Conservation (phyloP, 2,329 filamentous ascomycete genomes). For the Aspergillus unguis region DNA sequence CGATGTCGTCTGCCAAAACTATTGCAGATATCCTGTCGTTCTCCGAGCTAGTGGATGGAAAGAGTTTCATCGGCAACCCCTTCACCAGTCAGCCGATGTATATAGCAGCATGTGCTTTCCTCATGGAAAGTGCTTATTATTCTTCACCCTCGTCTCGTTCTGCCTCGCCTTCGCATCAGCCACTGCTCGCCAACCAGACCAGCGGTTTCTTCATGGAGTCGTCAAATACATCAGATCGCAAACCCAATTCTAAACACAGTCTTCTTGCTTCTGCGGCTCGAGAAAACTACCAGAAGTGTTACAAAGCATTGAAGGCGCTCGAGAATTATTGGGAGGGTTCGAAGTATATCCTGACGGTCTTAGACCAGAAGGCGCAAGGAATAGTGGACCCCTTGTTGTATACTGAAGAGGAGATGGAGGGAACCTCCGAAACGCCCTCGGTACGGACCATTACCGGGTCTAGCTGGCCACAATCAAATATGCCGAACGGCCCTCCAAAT, state of each 20-base stretch:
- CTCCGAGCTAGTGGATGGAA: conserved; percentile 78
- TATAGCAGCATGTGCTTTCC: conserved; percentile 82
- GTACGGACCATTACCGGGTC: conserved; percentile 51
- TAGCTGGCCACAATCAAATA: conserved; percentile 45
- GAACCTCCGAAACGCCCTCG: conserved; percentile 56
- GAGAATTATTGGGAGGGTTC: conserved; percentile 83
- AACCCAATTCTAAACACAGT: conserved; percentile 60
- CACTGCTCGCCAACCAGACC: conserved; percentile 30
- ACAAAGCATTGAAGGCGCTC: conserved; percentile 76
- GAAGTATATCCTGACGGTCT: conserved; percentile 78
- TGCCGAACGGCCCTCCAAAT: conserved; percentile 32
- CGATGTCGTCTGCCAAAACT: conserved; percentile 87
- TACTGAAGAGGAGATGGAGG: conserved; percentile 72
- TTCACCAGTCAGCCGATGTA: conserved; percentile 91
- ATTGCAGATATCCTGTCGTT: conserved; percentile 87
- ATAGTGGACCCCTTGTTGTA: conserved; percentile 71
- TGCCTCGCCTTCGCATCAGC: conserved; percentile 46
- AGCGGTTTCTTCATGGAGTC: conserved; percentile 37
- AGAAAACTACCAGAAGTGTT: conserved; percentile 83
- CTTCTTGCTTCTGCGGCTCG: conserved; percentile 76
- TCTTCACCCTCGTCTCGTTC: conserved; percentile 64
- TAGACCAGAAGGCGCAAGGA: conserved; percentile 84
- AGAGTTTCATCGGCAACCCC: conserved; percentile 81
- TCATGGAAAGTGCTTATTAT: conserved; percentile 74
- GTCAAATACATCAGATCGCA: conserved; percentile 26